A percentile compares a stretch with the other conserved stretches of the same genome.
These are phyloP conservation scores for Ramalina intermedia DNA, from an alignment of 495 filamentous ascomycete genomes.

Conservation along the genomic window DNA sequence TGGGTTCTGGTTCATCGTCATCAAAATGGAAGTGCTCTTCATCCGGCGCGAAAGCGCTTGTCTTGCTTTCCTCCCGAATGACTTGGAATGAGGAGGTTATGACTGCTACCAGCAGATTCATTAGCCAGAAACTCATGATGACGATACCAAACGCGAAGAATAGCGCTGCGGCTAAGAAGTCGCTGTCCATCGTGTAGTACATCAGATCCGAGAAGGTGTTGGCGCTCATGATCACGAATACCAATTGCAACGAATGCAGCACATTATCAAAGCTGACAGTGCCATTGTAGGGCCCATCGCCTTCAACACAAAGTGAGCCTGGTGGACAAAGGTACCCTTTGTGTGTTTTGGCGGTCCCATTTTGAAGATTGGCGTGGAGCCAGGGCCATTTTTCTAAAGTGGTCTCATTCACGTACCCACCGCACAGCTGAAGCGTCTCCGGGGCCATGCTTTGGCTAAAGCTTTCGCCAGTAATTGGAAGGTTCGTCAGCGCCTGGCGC, in stretches of 20 bases:
- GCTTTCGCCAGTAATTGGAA: slow-evolving; percentile 4
- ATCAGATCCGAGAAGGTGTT: slow-evolving; percentile 93
- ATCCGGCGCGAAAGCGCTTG: slow-evolving; percentile 78
- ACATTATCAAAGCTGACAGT: slow-evolving; percentile 96
- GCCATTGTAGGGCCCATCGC: slow-evolving; percentile 63
- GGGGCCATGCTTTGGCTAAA: slow-evolving; percentile 33
- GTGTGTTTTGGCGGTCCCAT: slow-evolving; percentile 27
- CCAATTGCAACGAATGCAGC: slow-evolving; percentile 72
- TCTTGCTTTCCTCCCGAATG: slow-evolving; percentile 89
- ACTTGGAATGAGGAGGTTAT: slow-evolving; percentile 98
- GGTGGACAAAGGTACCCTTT: slow-evolving; percentile 90
- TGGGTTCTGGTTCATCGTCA: slow-evolving; percentile 30
- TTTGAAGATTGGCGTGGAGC: slow-evolving; percentile 35
- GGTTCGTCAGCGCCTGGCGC: slow-evolving; percentile 12
- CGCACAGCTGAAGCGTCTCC: slow-evolving; percentile 63
- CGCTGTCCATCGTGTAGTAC: slow-evolving; percentile 81
- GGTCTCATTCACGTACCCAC: slow-evolving; percentile 53
- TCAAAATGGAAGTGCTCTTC: slow-evolving; percentile 29
- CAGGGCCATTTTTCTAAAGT: slow-evolving; percentile 50
- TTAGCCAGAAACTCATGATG: slow-evolving; percentile 91
- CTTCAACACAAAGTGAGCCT: slow-evolving; percentile 69
- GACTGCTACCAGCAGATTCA: slow-evolving; percentile 91
- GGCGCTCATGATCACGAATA: slow-evolving; percentile 97
- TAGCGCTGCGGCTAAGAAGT: slow-evolving; percentile 71
- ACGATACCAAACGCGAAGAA: slow-evolving; percentile 81